Conservation (phyloP, 768 basidiomycete species). For the Tulasnella sp. region DNA sequence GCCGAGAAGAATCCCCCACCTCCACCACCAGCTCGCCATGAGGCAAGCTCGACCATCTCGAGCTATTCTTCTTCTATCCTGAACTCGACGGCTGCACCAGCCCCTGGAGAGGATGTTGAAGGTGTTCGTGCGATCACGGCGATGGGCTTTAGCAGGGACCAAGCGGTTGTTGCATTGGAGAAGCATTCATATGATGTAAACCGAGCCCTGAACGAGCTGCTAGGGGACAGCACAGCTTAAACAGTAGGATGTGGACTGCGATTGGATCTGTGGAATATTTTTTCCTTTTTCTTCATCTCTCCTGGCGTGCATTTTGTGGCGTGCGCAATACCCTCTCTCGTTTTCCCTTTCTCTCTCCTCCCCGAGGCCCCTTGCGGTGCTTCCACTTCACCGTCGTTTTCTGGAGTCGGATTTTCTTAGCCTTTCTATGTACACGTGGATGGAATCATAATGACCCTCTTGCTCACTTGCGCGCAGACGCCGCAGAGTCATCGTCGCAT, state of each 20-base stretch:
- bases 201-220: conserved; percentile 28
- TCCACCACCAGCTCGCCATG: neutral
- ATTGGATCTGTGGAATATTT: neutral
- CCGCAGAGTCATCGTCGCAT: neutral
- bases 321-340: neutral
- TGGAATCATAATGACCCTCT: neutral
- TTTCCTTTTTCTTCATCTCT: neutral
- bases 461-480: neutral
- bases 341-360: neutral
- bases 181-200: conserved; percentile 74
- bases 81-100: conserved; percentile 3
- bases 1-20: neutral
- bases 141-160: conserved; percentile 84
- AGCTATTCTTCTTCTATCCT: neutral
- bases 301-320: neutral
- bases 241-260: neutral
- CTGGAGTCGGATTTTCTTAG: neutral
- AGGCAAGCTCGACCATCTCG: neutral
- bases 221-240: neutral
- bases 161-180: conserved; percentile 80
- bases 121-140: conserved; percentile 69
- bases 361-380: neutral
- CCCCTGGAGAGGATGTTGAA: conserved; percentile 59
- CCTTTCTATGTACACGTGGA: conserved; percentile 1
- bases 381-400: neutral